These are phyloP conservation scores for Backusella psychrophila DNA, from an alignment of 192 early-diverging fungal genomes.

Conservation along the genomic window DNA sequence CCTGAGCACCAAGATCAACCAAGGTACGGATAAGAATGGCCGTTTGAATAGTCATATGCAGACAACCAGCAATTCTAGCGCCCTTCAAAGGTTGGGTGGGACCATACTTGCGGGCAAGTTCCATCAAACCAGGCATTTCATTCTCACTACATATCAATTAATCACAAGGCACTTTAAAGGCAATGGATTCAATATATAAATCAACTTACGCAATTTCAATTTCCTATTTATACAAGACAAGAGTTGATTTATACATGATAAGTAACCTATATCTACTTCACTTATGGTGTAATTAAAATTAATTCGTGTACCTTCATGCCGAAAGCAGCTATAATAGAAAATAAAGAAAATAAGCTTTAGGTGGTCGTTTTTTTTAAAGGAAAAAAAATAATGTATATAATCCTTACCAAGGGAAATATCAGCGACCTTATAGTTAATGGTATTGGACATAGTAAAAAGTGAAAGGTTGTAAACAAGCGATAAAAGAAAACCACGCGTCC, in stretches of 20 bases:
- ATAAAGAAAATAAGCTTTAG: neutral
- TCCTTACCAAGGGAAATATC: slow-evolving; percentile 91
- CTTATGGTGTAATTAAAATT: slow-evolving; percentile 20
- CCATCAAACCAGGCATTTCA: slow-evolving; percentile 99
- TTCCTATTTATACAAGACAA: slow-evolving; percentile 70
- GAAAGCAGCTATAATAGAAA: slow-evolving; percentile 66
- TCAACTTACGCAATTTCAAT: slow-evolving; percentile 51
- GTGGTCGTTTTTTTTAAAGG: neutral
- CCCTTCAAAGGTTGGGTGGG: slow-evolving; percentile 86
- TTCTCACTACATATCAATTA: slow-evolving; percentile 65
- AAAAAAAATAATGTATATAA: slow-evolving; percentile 23
- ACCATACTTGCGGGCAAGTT: slow-evolving; percentile 90
- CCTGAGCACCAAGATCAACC: slow-evolving; percentile 90
- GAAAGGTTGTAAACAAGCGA: neutral
- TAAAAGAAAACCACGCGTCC: neutral
- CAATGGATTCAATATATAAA: neutral
- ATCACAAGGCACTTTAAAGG: neutral
- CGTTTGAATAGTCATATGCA: slow-evolving; percentile 99
- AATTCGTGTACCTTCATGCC: slow-evolving; percentile 98
- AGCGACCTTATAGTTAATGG: slow-evolving; percentile 57
- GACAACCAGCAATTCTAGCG: slow-evolving; percentile 95
- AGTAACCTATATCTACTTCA: neutral
- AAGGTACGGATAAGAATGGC: slow-evolving; percentile 98
- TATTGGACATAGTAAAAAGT: neutral
- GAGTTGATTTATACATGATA: neutral